Evolutionary conservation across 495 filamentous ascomycete genomes (phyloP), one percentile per base, ranked within the genome.

Genomic region (Letharia lupina): DNA sequence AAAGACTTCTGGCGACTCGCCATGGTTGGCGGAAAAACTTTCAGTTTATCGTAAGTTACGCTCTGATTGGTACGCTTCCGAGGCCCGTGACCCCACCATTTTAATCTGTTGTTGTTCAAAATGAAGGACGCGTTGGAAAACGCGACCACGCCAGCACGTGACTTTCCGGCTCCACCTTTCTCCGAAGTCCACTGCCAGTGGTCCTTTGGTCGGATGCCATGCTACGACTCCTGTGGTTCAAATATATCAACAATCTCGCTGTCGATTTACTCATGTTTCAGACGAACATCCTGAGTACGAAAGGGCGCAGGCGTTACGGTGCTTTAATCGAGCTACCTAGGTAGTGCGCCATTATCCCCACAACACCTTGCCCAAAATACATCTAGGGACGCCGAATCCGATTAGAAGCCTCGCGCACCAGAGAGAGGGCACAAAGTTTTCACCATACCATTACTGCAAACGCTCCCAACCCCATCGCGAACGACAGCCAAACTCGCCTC

Each of bases 1-100:
- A 81, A 81, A 39, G 78, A 79, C 66, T 73, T 77, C 60, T 79
- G 78, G 57, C 73, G 74, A 45, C 66, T 77, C 45, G 78, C 71
- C 78, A 79, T 80, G 5, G 8, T 61, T 56, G 33, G 42, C 61
- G 52, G 47, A 44, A 31, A 16, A 42, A 28, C 20, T 4, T 15
- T 10, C 8, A 58, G 20, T 54, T n/a, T 4, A 11, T 67, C 23
- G 23, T 28, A 28, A 28, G 35, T 8, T 54, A 18, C 33, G 31
- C 33, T 16, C 28, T 61, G 12, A 67, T 56, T 67, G 60, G 60
- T 56, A 67, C 65, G 60, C 65, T 48, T 48, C 15, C 1, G 3
- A 33, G 23, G 23, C 33, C 12, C 45, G 45, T n/a, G 8, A 54
- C 67, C 64, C 67, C 64, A 63, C 67, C 33, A 40, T 65, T 33